phyloP scores from a whole-genome alignment of 139 green algal species.

The Chlorella ohadii region DNA sequence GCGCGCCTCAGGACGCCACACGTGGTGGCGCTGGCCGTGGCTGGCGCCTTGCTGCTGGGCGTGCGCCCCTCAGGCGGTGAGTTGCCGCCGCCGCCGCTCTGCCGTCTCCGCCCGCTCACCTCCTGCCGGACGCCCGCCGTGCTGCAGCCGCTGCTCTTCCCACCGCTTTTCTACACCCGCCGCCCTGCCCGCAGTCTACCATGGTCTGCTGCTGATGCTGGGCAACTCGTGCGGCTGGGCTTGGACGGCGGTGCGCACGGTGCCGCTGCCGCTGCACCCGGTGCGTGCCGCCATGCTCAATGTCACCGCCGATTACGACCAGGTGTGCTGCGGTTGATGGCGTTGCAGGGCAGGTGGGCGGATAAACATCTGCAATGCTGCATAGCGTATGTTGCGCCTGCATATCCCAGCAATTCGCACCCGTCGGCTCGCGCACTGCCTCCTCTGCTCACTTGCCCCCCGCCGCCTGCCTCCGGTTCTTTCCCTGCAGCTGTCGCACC shows the following conservation, averaged over 20 bases:
- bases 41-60: neutral
- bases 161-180: no score
- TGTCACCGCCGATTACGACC: slow-evolving; percentile 41
- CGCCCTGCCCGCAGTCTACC: neutral
- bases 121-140: no score
- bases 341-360: no score
- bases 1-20: neutral
- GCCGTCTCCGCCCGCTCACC: neutral
- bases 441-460: neutral
- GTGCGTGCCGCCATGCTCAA: slow-evolving; percentile 41
- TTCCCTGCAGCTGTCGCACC: slow-evolving; percentile 18
- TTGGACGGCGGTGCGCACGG: neutral
- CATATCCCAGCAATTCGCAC: no score
- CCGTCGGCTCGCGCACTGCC: neutral
- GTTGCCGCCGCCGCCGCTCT: neutral
- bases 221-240: slow-evolving; percentile 2
- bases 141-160: no score
- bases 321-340: neutral
- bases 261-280: neutral
- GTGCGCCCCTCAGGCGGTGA: neutral
- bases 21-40: neutral
- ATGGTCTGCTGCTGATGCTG: neutral
- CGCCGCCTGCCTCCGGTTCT: neutral
- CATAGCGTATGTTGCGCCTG: no score
- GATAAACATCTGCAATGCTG: no score